Evolutionary conservation across 2,329 filamentous ascomycete species (phyloP).

Genomic region (Colletotrichum australisinense): DNA sequence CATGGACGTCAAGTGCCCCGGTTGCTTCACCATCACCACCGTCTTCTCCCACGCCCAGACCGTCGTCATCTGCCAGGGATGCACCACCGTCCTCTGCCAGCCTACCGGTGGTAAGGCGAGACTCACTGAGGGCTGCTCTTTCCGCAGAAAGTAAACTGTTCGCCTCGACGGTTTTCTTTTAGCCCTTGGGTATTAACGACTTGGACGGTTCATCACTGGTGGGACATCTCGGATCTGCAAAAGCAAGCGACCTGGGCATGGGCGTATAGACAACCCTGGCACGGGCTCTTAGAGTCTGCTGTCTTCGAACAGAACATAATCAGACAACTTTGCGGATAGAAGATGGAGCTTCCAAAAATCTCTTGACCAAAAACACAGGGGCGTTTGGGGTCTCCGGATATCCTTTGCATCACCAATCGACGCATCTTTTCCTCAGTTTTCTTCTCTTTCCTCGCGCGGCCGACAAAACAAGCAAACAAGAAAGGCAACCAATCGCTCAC

Average conservation of each 20-base stretch:
- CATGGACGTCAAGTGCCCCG: slow-evolving; percentile 99
- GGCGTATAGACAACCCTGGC: slow-evolving; percentile 59
- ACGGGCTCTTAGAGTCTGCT: slow-evolving; percentile 48
- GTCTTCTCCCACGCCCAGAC: slow-evolving; percentile 99
- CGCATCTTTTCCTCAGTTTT: slow-evolving; percentile 42
- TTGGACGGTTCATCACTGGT: slow-evolving; percentile 61
- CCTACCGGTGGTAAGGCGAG: slow-evolving; percentile 99
- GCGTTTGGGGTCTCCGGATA: slow-evolving; percentile 85
- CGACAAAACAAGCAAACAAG: slow-evolving; percentile 46
- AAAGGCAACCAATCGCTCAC: slow-evolving; percentile 39
- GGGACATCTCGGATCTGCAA: slow-evolving; percentile 70
- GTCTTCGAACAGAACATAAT: slow-evolving; percentile 54
- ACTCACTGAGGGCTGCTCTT: slow-evolving; percentile 99
- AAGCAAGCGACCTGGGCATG: slow-evolving; percentile 58
- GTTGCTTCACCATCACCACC: slow-evolving; percentile 99
- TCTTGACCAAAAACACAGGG: slow-evolving; percentile 67
- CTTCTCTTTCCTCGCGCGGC: slow-evolving; percentile 9
- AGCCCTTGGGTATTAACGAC: slow-evolving; percentile 60
- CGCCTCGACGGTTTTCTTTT: slow-evolving; percentile 57
- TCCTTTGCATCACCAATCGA: slow-evolving; percentile 72
- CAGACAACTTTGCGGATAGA: slow-evolving; percentile 73
- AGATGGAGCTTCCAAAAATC: slow-evolving; percentile 73
- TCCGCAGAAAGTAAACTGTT: slow-evolving; percentile 97
- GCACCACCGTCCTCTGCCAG: slow-evolving; percentile 99
- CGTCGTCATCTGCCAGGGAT: slow-evolving; percentile 99